Percentiles rank a stretch among this genome's conserved stretches.
phyloP scores from a whole-genome alignment of 2,329 filamentous ascomycete species.

The Chrysoporthe austroafricana region DNA sequence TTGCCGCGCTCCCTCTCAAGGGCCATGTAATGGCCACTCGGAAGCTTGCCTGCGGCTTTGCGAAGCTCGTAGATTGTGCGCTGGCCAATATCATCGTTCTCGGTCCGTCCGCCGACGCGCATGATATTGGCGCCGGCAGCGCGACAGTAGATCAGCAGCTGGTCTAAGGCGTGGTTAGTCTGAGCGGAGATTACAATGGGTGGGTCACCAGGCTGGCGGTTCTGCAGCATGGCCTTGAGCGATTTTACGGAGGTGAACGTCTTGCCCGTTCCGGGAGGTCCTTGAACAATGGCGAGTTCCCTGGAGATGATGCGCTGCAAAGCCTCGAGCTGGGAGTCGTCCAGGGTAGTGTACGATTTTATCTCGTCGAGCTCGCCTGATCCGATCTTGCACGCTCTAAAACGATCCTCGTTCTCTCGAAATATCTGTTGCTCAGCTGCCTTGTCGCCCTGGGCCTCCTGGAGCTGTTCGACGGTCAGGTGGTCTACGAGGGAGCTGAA shows the following conservation, averaged over 20 bases:
- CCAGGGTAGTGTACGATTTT: slow-evolving; percentile 51
- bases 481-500: slow-evolving; percentile 39
- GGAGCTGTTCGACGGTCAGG: slow-evolving; percentile 28
- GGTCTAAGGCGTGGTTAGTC: slow-evolving; percentile 89
- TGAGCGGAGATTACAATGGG: slow-evolving; percentile 83
- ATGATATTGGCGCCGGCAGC: slow-evolving; percentile 58
- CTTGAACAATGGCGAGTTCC: slow-evolving; percentile 77
- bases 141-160: slow-evolving; percentile 70
- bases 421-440: slow-evolving; percentile 4
- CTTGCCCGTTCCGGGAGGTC: slow-evolving; percentile 76
- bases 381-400: slow-evolving; percentile 30
- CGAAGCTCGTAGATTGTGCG: slow-evolving; percentile 69
- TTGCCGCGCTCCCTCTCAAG: slow-evolving; percentile 37
- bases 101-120: slow-evolving; percentile 68
- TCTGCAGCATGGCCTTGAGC: slow-evolving; percentile 66
- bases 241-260: slow-evolving; percentile 80
- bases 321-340: slow-evolving; percentile 72
- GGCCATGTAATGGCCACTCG: slow-evolving; percentile 30
- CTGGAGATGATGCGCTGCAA: slow-evolving; percentile 72
- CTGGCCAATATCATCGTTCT: slow-evolving; percentile 65
- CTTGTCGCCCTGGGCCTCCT: slow-evolving; percentile 1
- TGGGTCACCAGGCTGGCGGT: slow-evolving; percentile 57
- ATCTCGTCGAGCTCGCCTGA: slow-evolving; percentile 29
- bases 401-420: slow-evolving; percentile 17
- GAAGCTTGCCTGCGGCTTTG: slow-evolving; percentile 30